Base-by-base conservation (phyloP, 2,329 filamentous ascomycete species). In the Tolypocladium capitatum region DNA sequence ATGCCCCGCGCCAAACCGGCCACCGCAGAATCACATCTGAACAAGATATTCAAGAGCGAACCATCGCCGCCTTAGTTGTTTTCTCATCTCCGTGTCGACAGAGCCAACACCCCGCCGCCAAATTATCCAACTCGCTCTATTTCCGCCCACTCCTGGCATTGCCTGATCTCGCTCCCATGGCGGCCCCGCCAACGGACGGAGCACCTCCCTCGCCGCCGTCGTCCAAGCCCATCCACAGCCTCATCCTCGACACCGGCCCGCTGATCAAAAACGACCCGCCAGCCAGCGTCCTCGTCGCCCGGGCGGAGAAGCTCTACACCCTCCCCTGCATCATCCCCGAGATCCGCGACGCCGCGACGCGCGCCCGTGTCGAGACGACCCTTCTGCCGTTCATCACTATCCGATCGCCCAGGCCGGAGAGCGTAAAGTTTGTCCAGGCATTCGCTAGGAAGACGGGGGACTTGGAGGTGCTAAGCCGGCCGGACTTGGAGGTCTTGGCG, bases 361-460 rank as follows among this genome's bases (percentile, higher is more conserved):
- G 90, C 52, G 71, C 80, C 36, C 80, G 91, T 51, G 79, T 97
- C 46, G 82, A 97, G 59, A 94, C 85, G 0, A 84, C 86, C 0
- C 77, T 97, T 40, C 71, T 86, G 13, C 92, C 92, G 0, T 97
- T 98, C 61, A 62, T 97, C 46, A 89, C 78, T 41, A 67, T 94
- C 47, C 77, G 88, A 54, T 80, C 72, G 1, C 92, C 92, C 2
- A 78, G 69, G 2, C 80, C 86, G 1, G 81, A 81, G 43, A 96
- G 88, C 56, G 68, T 96, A 53, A 84, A 83, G 59, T 75, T 91
- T 50, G 78, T 96, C 4, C 81, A 80, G 44, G 84, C 86, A 49
- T 97, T 97, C 70, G 86, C 92, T 41, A 79, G 86, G 47, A 84
- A 81, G 63, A 97, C 92, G 0, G 92, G 92, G 48, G 92, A 98